These are phyloP conservation scores for Exophiala sp. DNA, from an alignment of 2,329 filamentous ascomycete genomes.

Conservation along the genomic window DNA sequence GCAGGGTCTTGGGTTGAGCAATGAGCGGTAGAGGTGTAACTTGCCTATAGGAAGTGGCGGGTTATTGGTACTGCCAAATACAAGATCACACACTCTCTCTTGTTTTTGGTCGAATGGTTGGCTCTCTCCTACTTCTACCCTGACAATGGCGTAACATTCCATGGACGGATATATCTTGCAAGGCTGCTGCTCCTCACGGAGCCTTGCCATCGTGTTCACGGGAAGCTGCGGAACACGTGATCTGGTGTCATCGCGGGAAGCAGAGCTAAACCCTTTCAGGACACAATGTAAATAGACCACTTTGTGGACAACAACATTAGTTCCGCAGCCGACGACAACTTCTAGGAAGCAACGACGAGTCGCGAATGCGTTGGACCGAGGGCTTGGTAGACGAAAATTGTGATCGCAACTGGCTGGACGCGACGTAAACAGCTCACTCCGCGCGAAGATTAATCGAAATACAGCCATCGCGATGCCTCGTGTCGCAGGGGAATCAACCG, in stretches of 20 bases:
- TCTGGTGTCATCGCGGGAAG: neutral
- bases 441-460: neutral
- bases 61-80: neutral
- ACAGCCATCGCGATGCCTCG: slow-evolving; percentile 19
- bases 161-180: no score
- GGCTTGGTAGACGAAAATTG: no score
- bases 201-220: no score
- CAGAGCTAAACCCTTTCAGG: slow-evolving; percentile 9
- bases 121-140: no score
- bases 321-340: neutral
- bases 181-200: no score
- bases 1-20: slow-evolving; percentile 57
- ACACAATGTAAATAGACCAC: slow-evolving; percentile 7
- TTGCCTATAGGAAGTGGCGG: no score
- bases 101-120: no score
- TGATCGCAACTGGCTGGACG: neutral
- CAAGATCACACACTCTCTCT: neutral
- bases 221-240: slow-evolving; percentile 1
- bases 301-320: neutral
- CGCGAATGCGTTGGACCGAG: neutral
- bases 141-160: no score
- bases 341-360: neutral
- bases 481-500: slow-evolving; percentile 13
- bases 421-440: neutral
- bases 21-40: neutral